phyloP scores from a whole-genome alignment of 495 filamentous ascomycete genomes.

The Penicillium antarcticum region DNA sequence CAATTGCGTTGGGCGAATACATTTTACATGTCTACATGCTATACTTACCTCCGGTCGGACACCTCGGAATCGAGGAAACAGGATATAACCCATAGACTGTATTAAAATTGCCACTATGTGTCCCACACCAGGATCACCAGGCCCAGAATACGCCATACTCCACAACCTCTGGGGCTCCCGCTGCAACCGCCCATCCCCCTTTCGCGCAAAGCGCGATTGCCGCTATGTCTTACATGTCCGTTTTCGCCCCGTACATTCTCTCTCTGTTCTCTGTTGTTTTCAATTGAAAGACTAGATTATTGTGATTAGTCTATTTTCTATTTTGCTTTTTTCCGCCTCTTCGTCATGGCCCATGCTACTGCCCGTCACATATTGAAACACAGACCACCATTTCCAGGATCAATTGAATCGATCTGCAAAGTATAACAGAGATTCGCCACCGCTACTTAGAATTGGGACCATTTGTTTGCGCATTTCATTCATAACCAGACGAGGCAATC shows the following conservation, averaged over 20 bases:
- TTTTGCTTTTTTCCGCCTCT: neutral
- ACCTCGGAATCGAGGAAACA: too few species aligned
- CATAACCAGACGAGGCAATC: neutral
- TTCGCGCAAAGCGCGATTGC: slow-evolving; percentile 47
- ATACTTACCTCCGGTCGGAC: too few species aligned
- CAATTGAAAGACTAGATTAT: neutral
- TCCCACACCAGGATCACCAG: slow-evolving; percentile 12
- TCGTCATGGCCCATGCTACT: neutral
- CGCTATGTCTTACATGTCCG: slow-evolving; percentile 16
- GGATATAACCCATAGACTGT: too few species aligned
- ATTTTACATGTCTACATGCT: neutral
- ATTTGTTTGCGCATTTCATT: neutral
- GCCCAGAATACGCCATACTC: slow-evolving; percentile 14
- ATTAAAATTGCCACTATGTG: neutral
- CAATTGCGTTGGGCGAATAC: neutral
- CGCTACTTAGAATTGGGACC: neutral
- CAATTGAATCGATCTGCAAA: slow-evolving; percentile 5
- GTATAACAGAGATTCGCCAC: slow-evolving; percentile 1
- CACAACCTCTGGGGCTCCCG: slow-evolving; percentile 34
- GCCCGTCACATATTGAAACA: neutral
- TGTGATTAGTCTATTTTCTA: neutral
- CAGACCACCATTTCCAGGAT: neutral
- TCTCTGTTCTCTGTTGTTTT: neutral
- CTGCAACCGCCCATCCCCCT: slow-evolving; percentile 33
- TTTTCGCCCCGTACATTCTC: neutral